These are phyloP conservation scores for Hippophae tibetana DNA, from an alignment of 306 rosid genomes.

Conservation along the genomic window DNA sequence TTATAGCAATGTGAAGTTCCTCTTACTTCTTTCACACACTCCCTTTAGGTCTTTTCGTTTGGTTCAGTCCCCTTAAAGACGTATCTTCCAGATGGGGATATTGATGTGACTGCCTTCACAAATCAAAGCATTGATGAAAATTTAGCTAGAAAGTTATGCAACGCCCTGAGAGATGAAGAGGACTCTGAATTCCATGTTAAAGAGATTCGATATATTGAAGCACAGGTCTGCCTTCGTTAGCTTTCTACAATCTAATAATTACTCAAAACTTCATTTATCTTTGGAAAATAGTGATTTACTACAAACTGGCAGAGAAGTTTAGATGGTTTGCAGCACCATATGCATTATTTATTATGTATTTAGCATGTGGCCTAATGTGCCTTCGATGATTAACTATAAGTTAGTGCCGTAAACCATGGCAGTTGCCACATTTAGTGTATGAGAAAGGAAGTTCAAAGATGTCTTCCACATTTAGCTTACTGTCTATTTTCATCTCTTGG, in stretches of 20 bases:
- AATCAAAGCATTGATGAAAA: constrained; percentile 34
- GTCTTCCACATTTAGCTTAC: no score
- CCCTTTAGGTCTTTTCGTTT: constrained; percentile 48
- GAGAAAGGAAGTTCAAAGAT: no score
- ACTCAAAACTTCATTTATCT: no score
- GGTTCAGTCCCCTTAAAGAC: constrained; percentile 70
- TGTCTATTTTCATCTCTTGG: no score
- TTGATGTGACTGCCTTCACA: constrained; percentile 53
- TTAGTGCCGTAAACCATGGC: no score
- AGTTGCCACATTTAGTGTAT: no score
- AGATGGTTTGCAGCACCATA: no score
- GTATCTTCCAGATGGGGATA: constrained; percentile 78
- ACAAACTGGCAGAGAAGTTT: no score
- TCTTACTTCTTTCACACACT: constrained; percentile 12
- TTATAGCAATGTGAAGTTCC: neutral
- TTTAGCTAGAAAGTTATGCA: constrained; percentile 32
- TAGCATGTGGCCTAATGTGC: no score
- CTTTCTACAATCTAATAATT: neutral
- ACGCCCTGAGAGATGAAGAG: constrained; percentile 21
- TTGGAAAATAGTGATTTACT: no score
- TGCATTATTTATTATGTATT: no score
- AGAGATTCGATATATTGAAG: constrained; percentile 39
- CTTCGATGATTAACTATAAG: no score
- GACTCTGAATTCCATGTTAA: constrained; percentile 27
- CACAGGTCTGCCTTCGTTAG: constrained; percentile 33